Evolutionary conservation across 2,329 filamentous ascomycete genomes (phyloP), one percentile per base, ranked within the genome.

Genomic region (Fusarium chaquense): DNA sequence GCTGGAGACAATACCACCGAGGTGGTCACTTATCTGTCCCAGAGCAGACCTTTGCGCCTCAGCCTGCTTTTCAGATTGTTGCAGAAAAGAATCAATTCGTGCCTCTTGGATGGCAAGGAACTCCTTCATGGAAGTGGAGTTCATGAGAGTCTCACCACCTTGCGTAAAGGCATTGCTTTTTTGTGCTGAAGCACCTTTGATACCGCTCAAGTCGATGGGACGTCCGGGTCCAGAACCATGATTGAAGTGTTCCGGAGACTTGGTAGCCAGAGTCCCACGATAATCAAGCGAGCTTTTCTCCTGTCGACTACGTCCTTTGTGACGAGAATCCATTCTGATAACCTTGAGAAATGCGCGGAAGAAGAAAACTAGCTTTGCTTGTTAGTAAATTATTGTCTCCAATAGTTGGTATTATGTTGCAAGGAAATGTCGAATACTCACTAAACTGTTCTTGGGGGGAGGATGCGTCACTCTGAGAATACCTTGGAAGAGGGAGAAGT

Each of bases 101-200:
- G 24, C 16, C 32, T 58, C 20, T 15, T 61, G 53, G 5, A 0
- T 0, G 3, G 4, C 13, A 4, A 49, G 22, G 12, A 58, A 22
- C 4, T 32, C 45, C 2, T 44, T 8, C 16, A 44, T 41, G 5
- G 13, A 10, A n/a, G 15, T 5, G 5, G 15, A 8, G 6, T 12
- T 10, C 0, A 4, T 24, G 0, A 1, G 10, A 2, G 16, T 22
- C 1, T 26, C 6, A 6, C 1, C 6, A 3, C 4, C 18, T 9
- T 28, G 18, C 2, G 10, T 20, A 10, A 3, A 4, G 7, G 6
- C 6, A n/a, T 58, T 32, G 30, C 15, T 30, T 28, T 28, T 18
- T 35, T 5, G 43, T 32, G 8, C 15, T 15, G n/a, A 3, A 3
- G 12, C 3, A 11, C 20, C n/a, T 1, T 10, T 13, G 3, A 8